phyloP scores from a whole-genome alignment of 2,329 filamentous ascomycete species.

The Sphaerulina populicola region DNA sequence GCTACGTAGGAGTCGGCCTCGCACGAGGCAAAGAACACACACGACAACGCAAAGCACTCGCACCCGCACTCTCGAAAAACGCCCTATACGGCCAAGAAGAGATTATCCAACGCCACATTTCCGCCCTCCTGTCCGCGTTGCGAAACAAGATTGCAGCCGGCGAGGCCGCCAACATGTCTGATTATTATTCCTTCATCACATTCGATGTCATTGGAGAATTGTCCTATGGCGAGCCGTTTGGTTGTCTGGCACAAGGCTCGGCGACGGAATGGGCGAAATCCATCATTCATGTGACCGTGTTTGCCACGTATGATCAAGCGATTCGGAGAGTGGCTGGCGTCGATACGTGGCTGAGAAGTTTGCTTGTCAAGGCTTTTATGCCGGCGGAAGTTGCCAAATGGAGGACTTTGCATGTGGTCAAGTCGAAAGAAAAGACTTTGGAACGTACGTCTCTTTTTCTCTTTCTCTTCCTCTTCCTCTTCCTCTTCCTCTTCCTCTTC shows the following conservation, averaged over 20 bases:
- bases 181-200: not conserved
- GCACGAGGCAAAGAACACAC: conserved; percentile 11
- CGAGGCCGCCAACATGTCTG: not conserved
- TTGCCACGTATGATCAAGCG: conserved; percentile 11
- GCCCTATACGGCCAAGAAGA: not conserved
- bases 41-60: conserved; percentile 7
- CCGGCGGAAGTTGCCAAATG: conserved; percentile 1
- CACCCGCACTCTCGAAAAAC: conserved; percentile 2
- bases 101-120: not conserved
- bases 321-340: conserved; percentile 1
- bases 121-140: not conserved
- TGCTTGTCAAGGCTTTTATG: conserved; percentile 1
- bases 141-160: not conserved
- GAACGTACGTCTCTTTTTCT: not conserved
- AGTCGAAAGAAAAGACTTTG: conserved; percentile 8
- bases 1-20: conserved; percentile 8
- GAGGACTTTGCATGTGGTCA: conserved; percentile 2
- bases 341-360: not conserved
- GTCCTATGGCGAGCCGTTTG: conserved; percentile 5
- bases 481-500: too few species aligned
- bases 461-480: too few species aligned
- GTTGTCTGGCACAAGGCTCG: not conserved
- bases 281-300: conserved; percentile 10
- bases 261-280: conserved; percentile 8
- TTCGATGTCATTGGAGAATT: conserved; percentile 11